Evolutionary conservation across 192 early-diverging fungal genomes (phyloP), one percentile per base, ranked within the genome.

Genomic region (Lunasporangiospora selenospora): DNA sequence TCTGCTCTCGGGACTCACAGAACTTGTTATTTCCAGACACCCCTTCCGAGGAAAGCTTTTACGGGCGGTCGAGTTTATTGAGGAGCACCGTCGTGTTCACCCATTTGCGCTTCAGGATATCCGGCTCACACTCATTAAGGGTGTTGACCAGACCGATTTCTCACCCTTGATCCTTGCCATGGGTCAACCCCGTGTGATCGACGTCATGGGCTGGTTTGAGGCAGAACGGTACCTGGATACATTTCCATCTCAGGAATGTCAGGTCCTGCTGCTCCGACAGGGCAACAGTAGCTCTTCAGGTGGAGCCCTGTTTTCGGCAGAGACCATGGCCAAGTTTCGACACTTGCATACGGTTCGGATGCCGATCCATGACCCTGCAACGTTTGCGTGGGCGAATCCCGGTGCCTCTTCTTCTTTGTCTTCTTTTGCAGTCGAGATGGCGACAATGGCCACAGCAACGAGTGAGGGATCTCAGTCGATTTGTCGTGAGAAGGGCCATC

Each of bases 51-150:
- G 27, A 9, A 27, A 40, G 39, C 23, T 65, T 11, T 27, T 21
- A 6, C 24, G 41, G n/a, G 62, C 62, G 3, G 32, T 11, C 7
- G 8, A 49, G n/a, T 65, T 65, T 41, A 65, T 65, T 11, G 6
- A 19, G 9, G 31, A 33, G 2, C 62, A 65, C 19, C 32, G 45
- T 21, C 44, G 24, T 4, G 38, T 21, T 12, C 44, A 37, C 33
- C 31, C 52, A 1, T n/a, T n/a, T n/a, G 49, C 45, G 5, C 62
- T 65, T 11, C 42, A 49, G 18, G 62, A 65, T 36, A 54, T 65
- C 27, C 32, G 40, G 21, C 30, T 65, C 36, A 40, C 11, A 21
- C 19, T 16, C 30, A 4, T 18, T 10, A 32, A 30, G 13, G 21
- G 2, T 29, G 26, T 47, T 2, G 58, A 53, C 3, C 39, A 21